Conservation (phyloP, 2,329 filamentous ascomycete genomes). For the Pseudogymnoascus verrucosus region DNA sequence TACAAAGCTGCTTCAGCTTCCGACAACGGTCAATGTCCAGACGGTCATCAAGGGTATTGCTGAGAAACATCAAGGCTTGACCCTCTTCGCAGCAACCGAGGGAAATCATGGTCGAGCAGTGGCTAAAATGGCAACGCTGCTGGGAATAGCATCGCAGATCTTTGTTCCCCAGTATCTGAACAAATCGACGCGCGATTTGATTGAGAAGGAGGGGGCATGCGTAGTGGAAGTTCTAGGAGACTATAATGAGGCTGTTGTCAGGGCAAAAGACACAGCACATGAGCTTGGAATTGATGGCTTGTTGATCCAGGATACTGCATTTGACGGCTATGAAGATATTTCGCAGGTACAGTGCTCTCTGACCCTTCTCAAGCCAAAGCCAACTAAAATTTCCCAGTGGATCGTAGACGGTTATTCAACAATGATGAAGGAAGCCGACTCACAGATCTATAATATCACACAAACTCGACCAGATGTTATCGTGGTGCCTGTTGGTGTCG, state of each 20-base stretch:
- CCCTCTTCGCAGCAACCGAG: conserved; percentile 58
- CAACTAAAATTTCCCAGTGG: conserved; percentile 38
- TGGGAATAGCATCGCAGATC: conserved; percentile 48
- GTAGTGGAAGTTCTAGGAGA: conserved; percentile 47
- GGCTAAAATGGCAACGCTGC: conserved; percentile 55
- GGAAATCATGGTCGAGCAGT: conserved; percentile 72
- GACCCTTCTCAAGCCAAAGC: neutral
- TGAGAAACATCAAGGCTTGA: conserved; percentile 28
- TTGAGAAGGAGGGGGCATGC: conserved; percentile 54
- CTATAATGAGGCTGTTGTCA: conserved; percentile 56
- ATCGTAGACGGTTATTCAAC: conserved; percentile 72
- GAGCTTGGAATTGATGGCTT: conserved; percentile 33
- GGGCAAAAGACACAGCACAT: conserved; percentile 36
- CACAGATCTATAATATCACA: conserved; percentile 42
- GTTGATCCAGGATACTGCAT: conserved; percentile 62
- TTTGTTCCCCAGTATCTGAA: conserved; percentile 57
- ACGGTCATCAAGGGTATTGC: conserved; percentile 30
- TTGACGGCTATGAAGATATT: conserved; percentile 57
- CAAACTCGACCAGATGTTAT: conserved; percentile 39
- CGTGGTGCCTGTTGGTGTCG: conserved; percentile 63
- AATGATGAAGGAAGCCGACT: conserved; percentile 60
- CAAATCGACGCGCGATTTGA: conserved; percentile 43
- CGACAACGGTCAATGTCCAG: conserved; percentile 35
- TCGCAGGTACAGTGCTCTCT: conserved; percentile 39
- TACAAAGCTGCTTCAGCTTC: conserved; percentile 35